Conservation (phyloP, 2,329 filamentous ascomycete species). For the Monosporascus sp. region DNA sequence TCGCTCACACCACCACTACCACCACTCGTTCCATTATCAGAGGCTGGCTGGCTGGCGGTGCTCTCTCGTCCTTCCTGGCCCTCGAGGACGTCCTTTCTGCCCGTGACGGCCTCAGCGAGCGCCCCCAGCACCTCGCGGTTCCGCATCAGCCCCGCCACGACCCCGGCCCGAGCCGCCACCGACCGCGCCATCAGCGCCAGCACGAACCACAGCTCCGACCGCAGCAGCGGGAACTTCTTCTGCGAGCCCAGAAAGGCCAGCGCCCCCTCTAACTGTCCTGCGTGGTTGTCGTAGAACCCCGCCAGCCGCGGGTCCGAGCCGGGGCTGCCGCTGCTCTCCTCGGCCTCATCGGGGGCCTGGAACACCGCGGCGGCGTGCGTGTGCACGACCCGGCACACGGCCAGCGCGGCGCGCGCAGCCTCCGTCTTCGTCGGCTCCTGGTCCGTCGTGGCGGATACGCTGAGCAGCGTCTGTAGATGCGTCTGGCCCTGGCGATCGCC, state of each 20-base stretch:
- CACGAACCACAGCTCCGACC: conserved; percentile 58
- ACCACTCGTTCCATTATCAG: background rate
- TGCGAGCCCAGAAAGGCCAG: conserved; percentile 51
- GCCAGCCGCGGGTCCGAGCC: conserved; percentile 12
- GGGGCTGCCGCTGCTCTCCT: background rate
- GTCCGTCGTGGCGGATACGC: conserved; percentile 38
- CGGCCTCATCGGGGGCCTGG: background rate
- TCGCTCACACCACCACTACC: conserved; percentile 3
- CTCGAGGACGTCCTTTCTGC: conserved; percentile 25
- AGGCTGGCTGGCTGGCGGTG: background rate
- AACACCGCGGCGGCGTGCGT: conserved; percentile 27
- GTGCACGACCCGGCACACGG: conserved; percentile 51
- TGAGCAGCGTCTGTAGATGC: conserved; percentile 31
- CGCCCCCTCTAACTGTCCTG: conserved; percentile 29
- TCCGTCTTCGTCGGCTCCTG: conserved; percentile 54
- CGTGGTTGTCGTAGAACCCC: conserved; percentile 42
- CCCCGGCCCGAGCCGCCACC: conserved; percentile 41
- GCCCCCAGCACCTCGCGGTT: conserved; percentile 36
- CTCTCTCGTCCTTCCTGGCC: conserved; percentile 3
- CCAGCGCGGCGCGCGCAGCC: conserved; percentile 47
- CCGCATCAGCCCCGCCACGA: conserved; percentile 38
- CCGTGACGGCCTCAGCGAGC: conserved; percentile 45
- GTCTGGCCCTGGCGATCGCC: conserved; percentile 13
- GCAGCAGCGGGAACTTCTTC: conserved; percentile 51
- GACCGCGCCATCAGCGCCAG: conserved; percentile 55